phyloP scores from a whole-genome alignment of 75 land plant genomes.

The Sequoia sempervirens region DNA sequence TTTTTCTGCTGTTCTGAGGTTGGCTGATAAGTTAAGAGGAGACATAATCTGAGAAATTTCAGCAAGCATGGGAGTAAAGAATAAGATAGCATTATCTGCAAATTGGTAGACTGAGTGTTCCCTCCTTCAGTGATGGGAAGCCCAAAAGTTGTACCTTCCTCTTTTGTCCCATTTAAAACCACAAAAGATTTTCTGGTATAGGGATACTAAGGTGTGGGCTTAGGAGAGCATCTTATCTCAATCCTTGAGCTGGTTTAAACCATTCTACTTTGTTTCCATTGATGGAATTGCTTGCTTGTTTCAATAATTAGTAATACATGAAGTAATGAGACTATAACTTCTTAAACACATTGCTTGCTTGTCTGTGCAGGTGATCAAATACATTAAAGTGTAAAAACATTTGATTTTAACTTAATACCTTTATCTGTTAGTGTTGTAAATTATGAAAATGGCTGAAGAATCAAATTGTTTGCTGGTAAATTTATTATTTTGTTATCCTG shows the following conservation, averaged over 20 bases:
- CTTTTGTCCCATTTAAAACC: not conserved
- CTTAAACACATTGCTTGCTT: not conserved
- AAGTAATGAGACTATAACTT: not conserved
- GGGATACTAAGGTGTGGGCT: not conserved
- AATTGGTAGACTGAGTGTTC: not conserved
- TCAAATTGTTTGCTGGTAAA: not conserved
- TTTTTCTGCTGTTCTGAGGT: not conserved
- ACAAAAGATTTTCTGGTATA: not conserved
- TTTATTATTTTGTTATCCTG: not conserved
- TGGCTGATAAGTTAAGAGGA: not conserved
- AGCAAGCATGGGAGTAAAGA: not conserved
- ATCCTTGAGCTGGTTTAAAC: not conserved
- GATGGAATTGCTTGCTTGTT: not conserved
- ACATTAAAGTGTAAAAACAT: not conserved
- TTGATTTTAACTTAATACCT: not conserved
- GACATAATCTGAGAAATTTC: not conserved
- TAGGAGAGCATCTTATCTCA: not conserved
- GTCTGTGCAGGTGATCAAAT: not conserved
- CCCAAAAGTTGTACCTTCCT: not conserved
- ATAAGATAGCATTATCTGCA: not conserved
- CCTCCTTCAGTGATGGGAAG: not conserved
- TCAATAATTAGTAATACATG: not conserved
- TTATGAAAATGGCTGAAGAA: not conserved
- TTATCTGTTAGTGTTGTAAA: not conserved
- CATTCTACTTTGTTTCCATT: too few species aligned